Percentiles rank a stretch among this genome's conserved stretches.
Evolutionary conservation across 345 rosid species (phyloP).

Genomic region (Populus simonii): DNA sequence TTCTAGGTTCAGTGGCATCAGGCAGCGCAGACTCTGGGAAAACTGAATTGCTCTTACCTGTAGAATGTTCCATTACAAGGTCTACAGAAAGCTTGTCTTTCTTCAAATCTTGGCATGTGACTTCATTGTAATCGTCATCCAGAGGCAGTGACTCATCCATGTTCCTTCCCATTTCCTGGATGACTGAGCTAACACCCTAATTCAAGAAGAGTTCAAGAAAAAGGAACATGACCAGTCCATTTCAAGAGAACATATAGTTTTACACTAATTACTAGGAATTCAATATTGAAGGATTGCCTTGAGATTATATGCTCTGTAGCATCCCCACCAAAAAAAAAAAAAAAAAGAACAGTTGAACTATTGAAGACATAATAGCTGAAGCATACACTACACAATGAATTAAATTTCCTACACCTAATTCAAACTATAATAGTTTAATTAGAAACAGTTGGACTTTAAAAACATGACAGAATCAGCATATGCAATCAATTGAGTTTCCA

Average conservation of each 20-base stretch:
- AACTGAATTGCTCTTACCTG: constrained; percentile 30
- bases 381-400: not conserved
- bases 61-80: constrained; percentile 23
- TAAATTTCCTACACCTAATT: not conserved
- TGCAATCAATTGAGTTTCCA: not conserved
- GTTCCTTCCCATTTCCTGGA: constrained; percentile 30
- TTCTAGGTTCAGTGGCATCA: constrained; percentile 28
- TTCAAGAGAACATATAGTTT: not conserved
- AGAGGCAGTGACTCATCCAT: constrained; percentile 24
- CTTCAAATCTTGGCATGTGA: constrained; percentile 22
- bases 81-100: constrained; percentile 29
- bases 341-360: not conserved
- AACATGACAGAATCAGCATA: not conserved
- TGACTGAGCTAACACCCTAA: constrained; percentile 22
- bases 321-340: not conserved
- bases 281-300: not conserved
- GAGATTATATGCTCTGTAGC: not conserved
- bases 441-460: not conserved
- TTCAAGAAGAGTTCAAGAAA: constrained; percentile 9
- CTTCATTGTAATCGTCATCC: constrained; percentile 22
- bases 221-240: constrained; percentile 9
- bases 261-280: not conserved
- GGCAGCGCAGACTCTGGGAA: constrained; percentile 29
- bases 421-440: not conserved
- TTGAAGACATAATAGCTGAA: not conserved